Percentiles rank a stretch among this genome's conserved stretches.
These are phyloP conservation scores for Botrytis pseudocinerea DNA, from an alignment of 2,329 filamentous ascomycete genomes.

Conservation along the genomic window DNA sequence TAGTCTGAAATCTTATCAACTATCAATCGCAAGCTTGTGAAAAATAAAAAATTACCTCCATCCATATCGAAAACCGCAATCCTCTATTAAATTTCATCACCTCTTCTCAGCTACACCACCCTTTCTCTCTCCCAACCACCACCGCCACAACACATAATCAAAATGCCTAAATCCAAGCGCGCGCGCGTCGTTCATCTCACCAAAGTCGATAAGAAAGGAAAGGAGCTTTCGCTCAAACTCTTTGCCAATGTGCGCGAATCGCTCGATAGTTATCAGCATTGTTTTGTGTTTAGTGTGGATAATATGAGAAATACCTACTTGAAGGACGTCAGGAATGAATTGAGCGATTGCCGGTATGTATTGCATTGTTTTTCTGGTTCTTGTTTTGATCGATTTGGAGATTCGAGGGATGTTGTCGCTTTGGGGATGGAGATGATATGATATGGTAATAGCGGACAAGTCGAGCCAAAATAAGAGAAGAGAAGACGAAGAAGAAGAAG, in stretches of 20 bases:
- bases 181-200: conserved; percentile 86
- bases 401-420: background rate
- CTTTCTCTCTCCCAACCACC: background rate
- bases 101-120: background rate
- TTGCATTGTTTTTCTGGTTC: conserved; percentile 24
- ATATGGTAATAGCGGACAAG: background rate
- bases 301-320: conserved; percentile 98
- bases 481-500: background rate
- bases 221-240: conserved; percentile 82
- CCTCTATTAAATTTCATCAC: background rate
- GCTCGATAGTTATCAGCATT: conserved; percentile 81
- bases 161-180: conserved; percentile 96
- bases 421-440: background rate
- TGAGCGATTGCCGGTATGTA: conserved; percentile 76
- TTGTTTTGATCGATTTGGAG: background rate
- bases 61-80: conserved; percentile 21
- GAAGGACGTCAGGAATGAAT: conserved; percentile 83
- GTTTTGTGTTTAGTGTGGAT: conserved; percentile 90
- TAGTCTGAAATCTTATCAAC: conserved; percentile 28
- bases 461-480: background rate
- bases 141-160: conserved; percentile 20
- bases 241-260: conserved; percentile 86
- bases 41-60: conserved; percentile 27
- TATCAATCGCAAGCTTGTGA: conserved; percentile 29
- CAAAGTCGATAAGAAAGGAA: conserved; percentile 89